Percentiles rank a stretch among this genome's conserved stretches.
These are phyloP conservation scores for Metarhizium sp. DNA, from an alignment of 2,329 filamentous ascomycete genomes.

Conservation along the genomic window DNA sequence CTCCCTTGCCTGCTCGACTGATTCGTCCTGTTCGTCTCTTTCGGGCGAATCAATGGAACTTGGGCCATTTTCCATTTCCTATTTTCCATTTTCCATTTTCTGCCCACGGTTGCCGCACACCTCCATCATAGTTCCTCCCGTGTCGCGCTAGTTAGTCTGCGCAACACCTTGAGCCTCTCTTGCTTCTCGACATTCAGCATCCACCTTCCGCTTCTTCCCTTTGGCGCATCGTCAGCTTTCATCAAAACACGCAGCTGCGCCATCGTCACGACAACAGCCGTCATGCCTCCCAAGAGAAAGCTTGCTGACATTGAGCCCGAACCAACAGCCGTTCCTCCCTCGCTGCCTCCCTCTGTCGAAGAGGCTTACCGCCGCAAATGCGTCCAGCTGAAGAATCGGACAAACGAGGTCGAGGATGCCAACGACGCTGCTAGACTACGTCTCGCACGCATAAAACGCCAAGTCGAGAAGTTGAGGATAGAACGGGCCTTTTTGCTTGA, in stretches of 20 bases:
- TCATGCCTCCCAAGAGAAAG: slow-evolving; percentile 27
- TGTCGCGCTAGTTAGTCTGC: neutral
- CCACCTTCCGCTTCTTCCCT: neutral
- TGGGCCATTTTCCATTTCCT: neutral
- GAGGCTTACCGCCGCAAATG: slow-evolving; percentile 95
- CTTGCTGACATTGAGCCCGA: slow-evolving; percentile 26
- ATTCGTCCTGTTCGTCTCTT: neutral
- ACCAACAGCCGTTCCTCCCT: slow-evolving; percentile 40
- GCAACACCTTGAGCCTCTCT: slow-evolving; percentile 2
- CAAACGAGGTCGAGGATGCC: slow-evolving; percentile 83
- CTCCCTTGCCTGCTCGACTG: slow-evolving; percentile 6
- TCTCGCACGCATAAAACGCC: slow-evolving; percentile 69
- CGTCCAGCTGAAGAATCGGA: slow-evolving; percentile 84
- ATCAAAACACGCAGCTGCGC: neutral
- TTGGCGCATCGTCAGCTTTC: neutral
- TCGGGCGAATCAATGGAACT: neutral
- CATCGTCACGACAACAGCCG: slow-evolving; percentile 3
- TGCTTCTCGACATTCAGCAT: neutral
- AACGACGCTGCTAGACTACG: slow-evolving; percentile 78
- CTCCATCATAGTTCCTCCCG: neutral
- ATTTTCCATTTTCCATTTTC: neutral
- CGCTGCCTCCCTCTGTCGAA: slow-evolving; percentile 81
- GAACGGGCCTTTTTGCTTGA: slow-evolving; percentile 70
- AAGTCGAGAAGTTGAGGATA: slow-evolving; percentile 84
- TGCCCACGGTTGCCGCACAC: neutral